Base-by-base conservation (phyloP, 495 filamentous ascomycete species). In the Aspergillus baeticus region DNA sequence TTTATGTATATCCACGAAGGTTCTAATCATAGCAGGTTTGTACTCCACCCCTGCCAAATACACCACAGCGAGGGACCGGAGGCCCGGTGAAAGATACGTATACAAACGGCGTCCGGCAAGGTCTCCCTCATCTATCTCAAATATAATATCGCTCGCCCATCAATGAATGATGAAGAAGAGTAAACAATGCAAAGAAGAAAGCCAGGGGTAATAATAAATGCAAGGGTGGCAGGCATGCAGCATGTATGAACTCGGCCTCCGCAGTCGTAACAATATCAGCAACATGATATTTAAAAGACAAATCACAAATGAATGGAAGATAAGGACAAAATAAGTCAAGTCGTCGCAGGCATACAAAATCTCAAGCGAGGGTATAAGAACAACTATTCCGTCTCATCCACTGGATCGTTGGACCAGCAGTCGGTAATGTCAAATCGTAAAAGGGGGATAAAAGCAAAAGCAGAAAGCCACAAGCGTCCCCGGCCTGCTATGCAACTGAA, bases 281-380 rank as follows among this genome's bases (percentile, higher is more conserved):
- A 43, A 50, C 33, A 22, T 13, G 15, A 13, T 31, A 44, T 41
- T 37, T 41, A 43, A 48, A 18, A 57, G 49, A 41, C 34, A 53
- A 20, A 53, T 51, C 38, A 44, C 36, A 31, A 51, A 44, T 52
- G 51, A 45, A 34, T 44, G 37, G 43, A 42, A 10, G 50, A 45
- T 22, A 63, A 60, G 66, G 59, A 61, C 54, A 61, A 54, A 61
- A 63, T 59, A 58, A 66, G 58, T 55, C 39, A 59, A 61, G 48
- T 44, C 54, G 43, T 57, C 23, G 54, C 43, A 75, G 69, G 63
- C 67, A 73, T 74, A 64, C 61, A 72, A 66, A 75, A 69, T 64
- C 63, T 70, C 66, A 64, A 71, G 62, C 64, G 67, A 63, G 74
- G 72, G 72, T 75, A 74, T 75, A 73, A 62, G 59, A 77, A 70